Evolutionary conservation across 768 basidiomycete genomes (phyloP).

Genomic region (Dentipellis sp.): DNA sequence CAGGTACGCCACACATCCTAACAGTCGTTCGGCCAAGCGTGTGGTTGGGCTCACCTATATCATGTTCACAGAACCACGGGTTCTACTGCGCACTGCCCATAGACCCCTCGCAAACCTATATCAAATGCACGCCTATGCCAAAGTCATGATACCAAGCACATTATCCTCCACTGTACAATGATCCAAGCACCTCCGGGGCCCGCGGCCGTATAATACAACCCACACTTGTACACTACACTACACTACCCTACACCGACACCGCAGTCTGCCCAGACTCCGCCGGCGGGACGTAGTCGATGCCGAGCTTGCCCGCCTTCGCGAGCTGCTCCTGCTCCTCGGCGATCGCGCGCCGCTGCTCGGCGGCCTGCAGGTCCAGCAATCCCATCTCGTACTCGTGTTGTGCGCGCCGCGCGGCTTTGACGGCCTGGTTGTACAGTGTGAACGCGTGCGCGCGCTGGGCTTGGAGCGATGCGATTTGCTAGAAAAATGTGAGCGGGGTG

Average conservation of each 20-base stretch:
- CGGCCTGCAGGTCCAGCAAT: constrained; percentile 48
- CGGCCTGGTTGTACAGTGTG: constrained; percentile 2
- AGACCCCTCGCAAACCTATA: constrained; percentile 55
- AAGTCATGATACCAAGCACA: constrained; percentile 17
- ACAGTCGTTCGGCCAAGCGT: not conserved
- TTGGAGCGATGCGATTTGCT: not conserved
- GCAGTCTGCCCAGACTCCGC: too few species aligned
- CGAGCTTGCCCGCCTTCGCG: constrained; percentile 52
- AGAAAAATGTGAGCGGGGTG: not conserved
- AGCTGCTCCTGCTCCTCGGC: constrained; percentile 53
- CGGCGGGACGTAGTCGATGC: constrained; percentile 17
- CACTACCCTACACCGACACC: too few species aligned
- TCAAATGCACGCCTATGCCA: constrained; percentile 61
- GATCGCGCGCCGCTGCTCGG: constrained; percentile 47
- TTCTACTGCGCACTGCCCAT: constrained; percentile 65
- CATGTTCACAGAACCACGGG: constrained; percentile 37
- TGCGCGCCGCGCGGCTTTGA: constrained; percentile 24
- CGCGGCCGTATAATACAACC: too few species aligned
- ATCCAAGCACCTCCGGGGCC: too few species aligned
- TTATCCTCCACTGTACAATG: too few species aligned
- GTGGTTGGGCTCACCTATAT: not conserved
- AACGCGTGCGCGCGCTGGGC: not conserved
- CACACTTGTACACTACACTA: too few species aligned
- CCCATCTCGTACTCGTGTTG: constrained; percentile 55
- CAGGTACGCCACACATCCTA: constrained; percentile 34